phyloP scores from a whole-genome alignment of 1,284 basidiomycete species.

The Cryptococcus neoformans region DNA sequence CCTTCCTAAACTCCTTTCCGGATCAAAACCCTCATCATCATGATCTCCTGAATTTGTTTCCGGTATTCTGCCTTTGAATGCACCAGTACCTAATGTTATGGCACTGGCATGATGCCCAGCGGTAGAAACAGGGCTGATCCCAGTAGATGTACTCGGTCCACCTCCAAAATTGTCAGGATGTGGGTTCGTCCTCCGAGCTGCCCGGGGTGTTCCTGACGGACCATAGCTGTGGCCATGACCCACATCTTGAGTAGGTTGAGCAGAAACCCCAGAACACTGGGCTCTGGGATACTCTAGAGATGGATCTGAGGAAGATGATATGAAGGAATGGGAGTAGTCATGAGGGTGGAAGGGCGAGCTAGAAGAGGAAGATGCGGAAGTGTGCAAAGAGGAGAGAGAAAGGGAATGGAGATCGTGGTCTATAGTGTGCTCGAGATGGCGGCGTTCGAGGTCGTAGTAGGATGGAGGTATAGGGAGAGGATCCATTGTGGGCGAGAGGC shows the following conservation, averaged over 20 bases:
- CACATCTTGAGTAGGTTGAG: conserved; percentile 5
- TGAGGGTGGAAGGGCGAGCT: neutral
- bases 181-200: conserved; percentile 1
- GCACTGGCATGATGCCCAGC: conserved; percentile 81
- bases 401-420: conserved; percentile 44
- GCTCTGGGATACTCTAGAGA: conserved; percentile 27
- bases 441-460: conserved; percentile 39
- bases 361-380: conserved; percentile 11
- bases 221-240: conserved; percentile 9
- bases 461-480: conserved; percentile 46
- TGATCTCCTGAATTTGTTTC: conserved; percentile 61
- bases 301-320: conserved; percentile 15
- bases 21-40: conserved; percentile 68
- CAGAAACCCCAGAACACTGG: conserved; percentile 7
- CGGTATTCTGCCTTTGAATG: conserved; percentile 52
- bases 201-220: conserved; percentile 23
- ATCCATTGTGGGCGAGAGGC: conserved; percentile 20
- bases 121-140: conserved; percentile 61
- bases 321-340: conserved; percentile 14
- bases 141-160: conserved; percentile 21
- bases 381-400: conserved; percentile 16
- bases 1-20: conserved; percentile 71
- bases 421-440: conserved; percentile 43
- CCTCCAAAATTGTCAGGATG: conserved; percentile 6
- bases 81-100: conserved; percentile 76